A percentile compares a stretch with the other conserved stretches of the same genome.
These are phyloP conservation scores for Auriscalpium orientale DNA, from an alignment of 768 basidiomycete genomes.

Conservation along the genomic window DNA sequence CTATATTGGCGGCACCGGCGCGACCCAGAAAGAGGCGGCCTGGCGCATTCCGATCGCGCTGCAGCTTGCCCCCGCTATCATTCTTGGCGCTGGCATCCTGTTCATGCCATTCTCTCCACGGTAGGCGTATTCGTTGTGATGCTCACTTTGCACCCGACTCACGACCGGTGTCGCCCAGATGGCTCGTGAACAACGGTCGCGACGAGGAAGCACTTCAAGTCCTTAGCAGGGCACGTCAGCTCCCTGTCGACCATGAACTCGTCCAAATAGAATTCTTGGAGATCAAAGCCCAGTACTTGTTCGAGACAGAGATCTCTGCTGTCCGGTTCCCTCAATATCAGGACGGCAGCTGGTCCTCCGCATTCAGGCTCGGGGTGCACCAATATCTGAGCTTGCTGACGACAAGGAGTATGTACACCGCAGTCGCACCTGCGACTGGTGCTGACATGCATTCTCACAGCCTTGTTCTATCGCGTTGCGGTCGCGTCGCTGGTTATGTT, in stretches of 20 bases:
- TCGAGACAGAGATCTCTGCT: conserved; percentile 58
- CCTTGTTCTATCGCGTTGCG: conserved; percentile 53
- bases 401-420: conserved; percentile 31
- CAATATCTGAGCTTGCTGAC: conserved; percentile 57
- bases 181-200: conserved; percentile 72
- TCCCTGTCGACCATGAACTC: conserved; percentile 50
- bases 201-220: conserved; percentile 67
- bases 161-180: conserved; percentile 28
- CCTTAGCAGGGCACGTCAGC: conserved; percentile 49
- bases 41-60: conserved; percentile 72
- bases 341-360: conserved; percentile 48
- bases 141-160: not conserved
- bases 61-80: conserved; percentile 66
- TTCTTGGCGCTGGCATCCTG: conserved; percentile 61
- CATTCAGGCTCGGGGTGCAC: conserved; percentile 53
- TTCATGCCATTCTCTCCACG: conserved; percentile 80
- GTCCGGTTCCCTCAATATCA: conserved; percentile 55
- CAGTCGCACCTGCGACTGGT: not conserved
- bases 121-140: conserved; percentile 20
- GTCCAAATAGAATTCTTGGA: conserved; percentile 74
- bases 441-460: conserved; percentile 21
- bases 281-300: conserved; percentile 66
- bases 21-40: conserved; percentile 53
- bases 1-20: conserved; percentile 59
- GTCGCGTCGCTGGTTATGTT: conserved; percentile 66